Percentiles rank a stretch among this genome's conserved stretches.
These are phyloP conservation scores for Tuber magnatum DNA, from an alignment of 495 filamentous ascomycete species.

Conservation along the genomic window DNA sequence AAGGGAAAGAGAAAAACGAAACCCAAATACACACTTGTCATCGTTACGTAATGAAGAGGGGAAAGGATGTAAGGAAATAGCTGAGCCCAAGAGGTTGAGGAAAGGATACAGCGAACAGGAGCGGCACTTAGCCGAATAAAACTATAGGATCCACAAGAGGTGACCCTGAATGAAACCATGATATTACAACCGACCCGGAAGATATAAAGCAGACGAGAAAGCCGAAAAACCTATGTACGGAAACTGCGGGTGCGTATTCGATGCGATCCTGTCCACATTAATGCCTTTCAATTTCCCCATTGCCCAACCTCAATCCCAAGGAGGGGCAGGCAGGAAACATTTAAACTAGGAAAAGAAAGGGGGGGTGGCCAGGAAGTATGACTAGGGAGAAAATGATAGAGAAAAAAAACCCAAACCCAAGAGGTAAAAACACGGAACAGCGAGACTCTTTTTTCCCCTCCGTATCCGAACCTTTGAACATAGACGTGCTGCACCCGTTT, in stretches of 20 bases:
- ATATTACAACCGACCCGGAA: conserved; percentile 40
- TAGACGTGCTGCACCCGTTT: conserved; percentile 10
- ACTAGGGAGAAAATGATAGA: conserved; percentile 14
- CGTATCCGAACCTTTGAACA: conserved; percentile 34
- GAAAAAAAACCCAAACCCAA: conserved; percentile 19
- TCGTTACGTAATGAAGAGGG: conserved; percentile 17
- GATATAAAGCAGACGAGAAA: conserved; percentile 35
- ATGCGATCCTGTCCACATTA: not conserved
- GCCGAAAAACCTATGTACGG: conserved; percentile 33
- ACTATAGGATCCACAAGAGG: conserved; percentile 32
- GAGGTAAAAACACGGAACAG: conserved; percentile 28
- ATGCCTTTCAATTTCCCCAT: not conserved
- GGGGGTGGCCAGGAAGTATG: not conserved
- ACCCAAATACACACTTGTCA: conserved; percentile 26
- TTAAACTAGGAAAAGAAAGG: conserved; percentile 1
- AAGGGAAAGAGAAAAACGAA: conserved; percentile 28
- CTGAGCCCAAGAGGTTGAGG: conserved; percentile 9
- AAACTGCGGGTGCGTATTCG: conserved; percentile 34
- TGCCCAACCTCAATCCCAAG: not conserved
- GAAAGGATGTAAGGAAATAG: conserved; percentile 7
- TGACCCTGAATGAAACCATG: conserved; percentile 39
- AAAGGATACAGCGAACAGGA: not conserved
- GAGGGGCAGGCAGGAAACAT: not conserved
- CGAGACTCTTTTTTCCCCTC: conserved; percentile 32
- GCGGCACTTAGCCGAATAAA: not conserved